These are phyloP conservation scores for Salvia hispanica DNA, from an alignment of 257 asterid genomes.

Conservation along the genomic window DNA sequence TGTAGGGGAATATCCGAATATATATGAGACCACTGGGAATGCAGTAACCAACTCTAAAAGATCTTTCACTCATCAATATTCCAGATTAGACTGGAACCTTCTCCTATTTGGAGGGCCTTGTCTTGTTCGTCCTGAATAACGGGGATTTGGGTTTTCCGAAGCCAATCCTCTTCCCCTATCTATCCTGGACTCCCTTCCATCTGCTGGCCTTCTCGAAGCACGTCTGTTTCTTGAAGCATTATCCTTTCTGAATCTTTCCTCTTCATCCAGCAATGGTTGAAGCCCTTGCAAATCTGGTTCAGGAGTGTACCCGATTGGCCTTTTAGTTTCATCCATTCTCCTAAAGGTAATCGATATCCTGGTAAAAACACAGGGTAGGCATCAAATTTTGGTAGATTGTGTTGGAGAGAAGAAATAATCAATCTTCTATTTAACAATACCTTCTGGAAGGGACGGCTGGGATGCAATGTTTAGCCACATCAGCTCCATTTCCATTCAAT, in stretches of 20 bases:
- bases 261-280: slow-evolving; percentile 58
- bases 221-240: slow-evolving; percentile 41
- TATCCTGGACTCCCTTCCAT: slow-evolving; percentile 44
- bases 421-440: slow-evolving; percentile 37
- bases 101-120: slow-evolving; percentile 48
- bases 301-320: slow-evolving; percentile 60
- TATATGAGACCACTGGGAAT: not conserved
- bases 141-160: slow-evolving; percentile 39
- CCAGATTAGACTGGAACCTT: slow-evolving; percentile 28
- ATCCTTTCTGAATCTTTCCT: slow-evolving; percentile 31
- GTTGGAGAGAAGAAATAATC: not conserved
- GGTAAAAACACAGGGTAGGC: slow-evolving; percentile 17
- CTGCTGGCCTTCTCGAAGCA: slow-evolving; percentile 32
- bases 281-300: slow-evolving; percentile 83
- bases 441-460: slow-evolving; percentile 78
- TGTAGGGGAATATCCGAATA: slow-evolving; percentile 2
- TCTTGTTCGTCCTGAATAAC: slow-evolving; percentile 41
- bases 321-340: slow-evolving; percentile 75
- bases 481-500: slow-evolving; percentile 79
- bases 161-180: slow-evolving; percentile 40
- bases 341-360: slow-evolving; percentile 95
- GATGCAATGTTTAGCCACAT: slow-evolving; percentile 82
- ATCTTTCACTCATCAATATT: slow-evolving; percentile 33
- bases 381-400: not conserved
- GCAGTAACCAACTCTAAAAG: not conserved